A percentile compares a stretch with the other conserved stretches of the same genome.
Evolutionary conservation across 495 filamentous ascomycete species (phyloP).

Genomic region (Friedmanniomyces endolithicus): DNA sequence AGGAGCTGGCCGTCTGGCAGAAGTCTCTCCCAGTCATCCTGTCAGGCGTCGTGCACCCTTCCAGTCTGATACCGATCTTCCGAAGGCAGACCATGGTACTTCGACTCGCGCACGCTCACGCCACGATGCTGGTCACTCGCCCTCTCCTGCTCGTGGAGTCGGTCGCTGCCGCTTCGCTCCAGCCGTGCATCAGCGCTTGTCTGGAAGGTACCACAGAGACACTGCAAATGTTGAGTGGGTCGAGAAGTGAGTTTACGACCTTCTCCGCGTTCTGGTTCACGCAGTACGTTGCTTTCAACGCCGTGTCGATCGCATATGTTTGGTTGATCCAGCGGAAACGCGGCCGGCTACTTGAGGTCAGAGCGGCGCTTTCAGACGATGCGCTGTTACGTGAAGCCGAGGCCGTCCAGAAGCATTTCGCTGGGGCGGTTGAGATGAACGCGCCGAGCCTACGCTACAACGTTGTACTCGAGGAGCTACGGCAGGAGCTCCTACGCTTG

Average conservation of each 20-base stretch:
- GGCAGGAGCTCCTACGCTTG: constrained; percentile 5
- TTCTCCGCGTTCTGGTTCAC: constrained; percentile 33
- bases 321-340: constrained; percentile 27
- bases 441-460: constrained; percentile 42
- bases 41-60: constrained; percentile 32
- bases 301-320: constrained; percentile 29
- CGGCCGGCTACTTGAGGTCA: constrained; percentile 11
- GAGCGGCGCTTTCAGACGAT: background rate
- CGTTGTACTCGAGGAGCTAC: constrained; percentile 39
- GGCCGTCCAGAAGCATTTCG: constrained; percentile 37
- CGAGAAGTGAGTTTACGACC: constrained; percentile 3
- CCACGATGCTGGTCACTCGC: constrained; percentile 44
- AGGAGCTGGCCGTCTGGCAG: constrained; percentile 33
- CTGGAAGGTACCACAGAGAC: constrained; percentile 35
- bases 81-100: constrained; percentile 44
- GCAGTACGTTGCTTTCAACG: constrained; percentile 32
- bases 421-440: constrained; percentile 38
- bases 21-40: constrained; percentile 35
- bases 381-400: constrained; percentile 25
- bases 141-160: constrained; percentile 39
- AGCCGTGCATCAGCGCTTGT: constrained; percentile 33
- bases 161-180: constrained; percentile 25
- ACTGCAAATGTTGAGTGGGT: background rate
- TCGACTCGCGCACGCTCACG: constrained; percentile 41
- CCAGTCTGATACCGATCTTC: constrained; percentile 40